Evolutionary conservation across 108 stramenopile genomes (phyloP), one percentile per base, ranked within the genome.

Genomic region (Phaeodactylum tricornutum): DNA sequence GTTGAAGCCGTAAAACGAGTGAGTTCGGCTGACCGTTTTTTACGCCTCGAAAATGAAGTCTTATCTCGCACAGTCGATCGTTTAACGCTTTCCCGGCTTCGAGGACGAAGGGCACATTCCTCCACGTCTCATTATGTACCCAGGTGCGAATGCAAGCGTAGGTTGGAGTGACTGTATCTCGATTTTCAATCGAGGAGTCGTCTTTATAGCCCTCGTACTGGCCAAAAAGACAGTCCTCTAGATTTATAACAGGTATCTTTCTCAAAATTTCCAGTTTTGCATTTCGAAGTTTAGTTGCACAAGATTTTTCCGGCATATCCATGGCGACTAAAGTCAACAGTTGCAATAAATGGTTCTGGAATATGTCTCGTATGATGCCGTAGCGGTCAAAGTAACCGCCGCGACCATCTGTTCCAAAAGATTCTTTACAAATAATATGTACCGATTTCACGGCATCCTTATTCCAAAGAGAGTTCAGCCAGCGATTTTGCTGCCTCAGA

Each of bases 81-180:
- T 96, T 67, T 35, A 99, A 66, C 0, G 93, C 94, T 55, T 99
- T 99, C 8, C 98, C 98, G 2, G 95, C 95, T 63, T 95, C 92
- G 48, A 99, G 59, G 33, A 97, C 79, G 62, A 97, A 95, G 6
- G 95, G 96, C 4, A 99, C 98, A 23, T 96, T 96, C 15, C 76
- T 72, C 98, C 98, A 99, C 24, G 94, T 78, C n/a, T 72, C 82
- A 42, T 90, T 97, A 54, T 96, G 61, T 49, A 99, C 72, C 62
- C 57, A 75, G 54, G 86, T 75, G 35, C 83, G 75, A 17, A 92
- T 58, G 0, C 74, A 71, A 24, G 85, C 87, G 57, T 92, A 99
- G 1, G 98, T 99, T 21, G 95, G 93, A 16, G 79, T 77, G 51
- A 72, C 90, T 1, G 91, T 81, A 23, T 86, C 80, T 47, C 70